phyloP scores from a whole-genome alignment of 78 protist genomes.

The Dictyostelium firmibasis region DNA sequence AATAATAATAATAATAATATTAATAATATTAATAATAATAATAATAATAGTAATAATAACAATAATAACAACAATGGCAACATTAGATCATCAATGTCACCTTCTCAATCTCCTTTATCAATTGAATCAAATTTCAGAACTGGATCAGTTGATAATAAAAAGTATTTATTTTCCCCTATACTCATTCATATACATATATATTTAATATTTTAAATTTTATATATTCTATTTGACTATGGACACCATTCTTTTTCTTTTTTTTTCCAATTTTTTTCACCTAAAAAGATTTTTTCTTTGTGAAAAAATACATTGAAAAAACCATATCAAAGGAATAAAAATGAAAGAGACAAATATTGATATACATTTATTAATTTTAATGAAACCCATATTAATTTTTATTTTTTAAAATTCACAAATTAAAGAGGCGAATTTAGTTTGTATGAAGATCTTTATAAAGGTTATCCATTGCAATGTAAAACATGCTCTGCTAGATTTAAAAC shows the following conservation, averaged over 20 bases:
- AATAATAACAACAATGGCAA: not conserved
- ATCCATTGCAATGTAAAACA: slow-evolving; percentile 56
- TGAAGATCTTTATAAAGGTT: slow-evolving; percentile 10
- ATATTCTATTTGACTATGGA: too few species aligned
- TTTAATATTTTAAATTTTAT: not conserved
- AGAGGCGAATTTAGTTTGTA: not conserved
- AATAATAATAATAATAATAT: not conserved
- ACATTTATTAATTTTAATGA: not conserved
- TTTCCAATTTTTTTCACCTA: not conserved
- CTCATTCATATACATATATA: not conserved
- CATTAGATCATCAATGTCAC: not conserved
- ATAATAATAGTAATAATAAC: not conserved
- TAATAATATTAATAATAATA: not conserved
- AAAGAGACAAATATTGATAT: not conserved
- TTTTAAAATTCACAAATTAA: too few species aligned
- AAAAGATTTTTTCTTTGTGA: not conserved
- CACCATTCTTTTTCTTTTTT: not conserved
- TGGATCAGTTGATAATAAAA: slow-evolving; percentile 13
- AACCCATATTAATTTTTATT: not conserved
- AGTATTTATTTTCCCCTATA: not conserved
- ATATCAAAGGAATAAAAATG: not conserved
- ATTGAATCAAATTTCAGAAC: slow-evolving; percentile 4
- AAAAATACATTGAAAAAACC: not conserved
- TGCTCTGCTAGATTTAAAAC: slow-evolving; percentile 73
- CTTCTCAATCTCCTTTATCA: not conserved